Evolutionary conservation across 2,329 filamentous ascomycete species (phyloP), one percentile per base, ranked within the genome.

Genomic region (Colletotrichum viniferum): DNA sequence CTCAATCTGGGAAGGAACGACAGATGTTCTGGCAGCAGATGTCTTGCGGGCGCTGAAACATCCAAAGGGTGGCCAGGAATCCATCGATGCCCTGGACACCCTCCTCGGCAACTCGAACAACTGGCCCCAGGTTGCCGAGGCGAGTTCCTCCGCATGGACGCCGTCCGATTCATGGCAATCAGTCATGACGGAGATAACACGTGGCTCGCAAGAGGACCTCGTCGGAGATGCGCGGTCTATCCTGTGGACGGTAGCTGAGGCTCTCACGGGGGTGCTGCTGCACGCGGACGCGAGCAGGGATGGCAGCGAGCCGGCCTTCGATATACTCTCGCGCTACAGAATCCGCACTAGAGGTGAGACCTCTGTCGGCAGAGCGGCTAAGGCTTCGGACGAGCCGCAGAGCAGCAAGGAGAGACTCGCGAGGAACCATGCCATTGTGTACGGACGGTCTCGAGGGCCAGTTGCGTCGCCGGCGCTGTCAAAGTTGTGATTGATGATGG

Each of bases 1-100:
- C 66, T 88, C 90, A 16, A 94, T 95, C 64, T 94, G 92, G 92
- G 93, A 94, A 82, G 92, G 93, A 1, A 95, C 94, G 0, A 94
- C 93, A 0, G 93, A 94, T 79, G 92, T 95, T 7, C 86, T 95
- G 71, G 90, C 91, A 38, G 77, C 77, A 12, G 77, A 78, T 55
- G 77, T 78, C 43, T 21, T 78, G 7, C 81, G 82, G 87, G 89
- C 80, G 77, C 78, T 28, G 86, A 89, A 88, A 76, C 87, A 90
- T 38, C 81, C 86, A 1, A 81, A 81, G 28, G 81, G 76, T 2
- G 88, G 84, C 5, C 79, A 71, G 13, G 83, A 81, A 12, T 83
- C 82, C 38, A 75, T 88, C 4, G 81, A 84, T n/a, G 88, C 87
- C 2, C 78, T 91, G 24, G 86, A 86, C 21, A 81, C 81, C 58